Evolutionary conservation across 345 rosid species (phyloP).

Genomic region (Orychophragmus violaceus): DNA sequence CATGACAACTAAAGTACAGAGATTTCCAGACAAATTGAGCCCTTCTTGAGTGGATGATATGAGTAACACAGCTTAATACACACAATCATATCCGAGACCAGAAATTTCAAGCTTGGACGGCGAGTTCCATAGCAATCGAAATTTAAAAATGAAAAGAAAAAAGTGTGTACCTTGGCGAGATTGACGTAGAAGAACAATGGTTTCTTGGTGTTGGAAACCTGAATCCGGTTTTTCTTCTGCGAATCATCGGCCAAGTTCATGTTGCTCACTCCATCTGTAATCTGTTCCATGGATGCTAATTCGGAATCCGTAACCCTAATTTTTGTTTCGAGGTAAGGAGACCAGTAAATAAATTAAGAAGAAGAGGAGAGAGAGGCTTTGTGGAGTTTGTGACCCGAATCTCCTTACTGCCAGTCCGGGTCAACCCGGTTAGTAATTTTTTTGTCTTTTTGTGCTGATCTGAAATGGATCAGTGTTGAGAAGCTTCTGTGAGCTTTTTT

Average conservation of each 20-base stretch:
- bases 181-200: slow-evolving; percentile 58
- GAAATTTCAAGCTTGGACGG: not conserved
- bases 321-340: not conserved
- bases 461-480: not conserved
- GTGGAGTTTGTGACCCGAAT: not conserved
- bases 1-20: not conserved
- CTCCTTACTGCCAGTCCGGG: slow-evolving; percentile 2
- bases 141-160: not conserved
- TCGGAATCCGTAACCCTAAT: slow-evolving; percentile 27
- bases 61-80: not conserved
- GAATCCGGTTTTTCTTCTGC: slow-evolving; percentile 76
- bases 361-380: not conserved
- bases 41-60: not conserved
- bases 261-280: slow-evolving; percentile 62
- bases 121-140: not conserved
- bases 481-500: not conserved
- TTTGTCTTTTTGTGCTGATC: not conserved
- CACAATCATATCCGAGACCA: no score
- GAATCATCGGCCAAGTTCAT: slow-evolving; percentile 44
- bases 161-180: slow-evolving; percentile 36
- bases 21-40: not conserved
- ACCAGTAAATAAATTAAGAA: not conserved
- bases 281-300: slow-evolving; percentile 55
- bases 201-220: slow-evolving; percentile 90
- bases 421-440: not conserved